phyloP scores from a whole-genome alignment of 2,329 filamentous ascomycete genomes.

The Ambrosiella cleistominuta region DNA sequence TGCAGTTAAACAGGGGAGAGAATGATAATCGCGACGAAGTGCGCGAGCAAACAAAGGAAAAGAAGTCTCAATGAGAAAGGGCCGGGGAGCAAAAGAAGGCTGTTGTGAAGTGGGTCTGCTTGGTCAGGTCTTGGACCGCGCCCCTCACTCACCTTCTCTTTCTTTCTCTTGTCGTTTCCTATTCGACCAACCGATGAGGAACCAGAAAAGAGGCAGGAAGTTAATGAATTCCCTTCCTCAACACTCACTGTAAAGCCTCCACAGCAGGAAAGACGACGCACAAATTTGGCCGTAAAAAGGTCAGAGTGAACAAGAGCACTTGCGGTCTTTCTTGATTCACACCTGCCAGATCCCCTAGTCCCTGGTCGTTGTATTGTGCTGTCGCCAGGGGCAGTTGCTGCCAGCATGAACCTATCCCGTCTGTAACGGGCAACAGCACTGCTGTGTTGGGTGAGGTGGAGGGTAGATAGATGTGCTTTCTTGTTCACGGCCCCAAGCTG shows the following conservation, averaged over 20 bases:
- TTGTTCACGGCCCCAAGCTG: not conserved
- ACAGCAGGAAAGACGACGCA: not conserved
- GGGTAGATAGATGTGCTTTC: not conserved
- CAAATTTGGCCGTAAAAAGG: not conserved
- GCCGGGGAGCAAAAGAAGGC: constrained; percentile 3
- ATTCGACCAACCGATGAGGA: not conserved
- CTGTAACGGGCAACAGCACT: constrained; percentile 1
- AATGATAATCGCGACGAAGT: constrained; percentile 2
- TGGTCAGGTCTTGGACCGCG: not conserved
- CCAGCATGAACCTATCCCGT: not conserved
- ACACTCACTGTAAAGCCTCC: not conserved
- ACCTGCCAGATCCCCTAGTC: not conserved
- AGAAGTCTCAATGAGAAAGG: not conserved
- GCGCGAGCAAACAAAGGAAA: constrained; percentile 5
- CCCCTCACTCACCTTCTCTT: not conserved
- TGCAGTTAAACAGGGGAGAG: not conserved
- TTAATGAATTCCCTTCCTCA: not conserved
- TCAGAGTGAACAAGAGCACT: not conserved
- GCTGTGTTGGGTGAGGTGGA: not conserved
- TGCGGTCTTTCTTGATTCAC: not conserved
- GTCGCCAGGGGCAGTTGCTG: not conserved
- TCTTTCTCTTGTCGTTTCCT: not conserved
- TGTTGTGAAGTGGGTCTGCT: not conserved
- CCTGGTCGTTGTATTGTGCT: not conserved
- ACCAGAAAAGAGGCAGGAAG: not conserved